A percentile compares a stretch with the other conserved stretches of the same genome.
Evolutionary conservation across 345 rosid species (phyloP).

Genomic region (Salix exigua): DNA sequence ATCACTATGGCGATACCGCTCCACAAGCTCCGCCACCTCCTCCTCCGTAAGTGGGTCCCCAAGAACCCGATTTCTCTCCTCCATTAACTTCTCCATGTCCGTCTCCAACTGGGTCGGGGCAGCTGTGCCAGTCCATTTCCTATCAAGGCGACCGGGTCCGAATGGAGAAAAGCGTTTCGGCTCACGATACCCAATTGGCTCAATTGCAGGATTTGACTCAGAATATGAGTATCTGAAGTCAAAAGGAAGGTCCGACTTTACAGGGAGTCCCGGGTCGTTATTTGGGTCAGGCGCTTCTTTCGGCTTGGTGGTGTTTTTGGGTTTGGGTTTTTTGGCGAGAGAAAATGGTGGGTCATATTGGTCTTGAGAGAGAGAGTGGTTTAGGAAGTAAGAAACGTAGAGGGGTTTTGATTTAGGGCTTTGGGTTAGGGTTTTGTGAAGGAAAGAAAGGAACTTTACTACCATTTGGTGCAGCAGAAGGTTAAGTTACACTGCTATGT

Average conservation of each 20-base stretch:
- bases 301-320: constrained; percentile 2
- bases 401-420: neutral
- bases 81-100: constrained; percentile 34
- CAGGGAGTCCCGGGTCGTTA: constrained; percentile 10
- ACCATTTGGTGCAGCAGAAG: constrained; percentile 6
- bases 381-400: constrained; percentile 1
- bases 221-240: constrained; percentile 82
- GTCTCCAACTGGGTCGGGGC: constrained; percentile 42
- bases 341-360: constrained; percentile 24
- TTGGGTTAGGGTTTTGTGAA: constrained; percentile 15
- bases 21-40: constrained; percentile 71
- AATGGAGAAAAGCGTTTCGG: constrained; percentile 87
- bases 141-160: constrained; percentile 76
- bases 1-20: constrained; percentile 73
- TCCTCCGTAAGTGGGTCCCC: constrained; percentile 64
- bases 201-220: constrained; percentile 47
- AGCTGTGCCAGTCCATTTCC: constrained; percentile 79
- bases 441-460: constrained; percentile 5
- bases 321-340: constrained; percentile 8
- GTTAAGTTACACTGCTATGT: neutral
- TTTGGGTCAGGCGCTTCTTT: neutral
- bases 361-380: constrained; percentile 12
- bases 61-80: constrained; percentile 47
- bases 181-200: constrained; percentile 81
- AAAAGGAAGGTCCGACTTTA: constrained; percentile 63